Evolutionary conservation across 257 asterid species (phyloP), one percentile per base, ranked within the genome.

Genomic region (Solanum bukasovii): DNA sequence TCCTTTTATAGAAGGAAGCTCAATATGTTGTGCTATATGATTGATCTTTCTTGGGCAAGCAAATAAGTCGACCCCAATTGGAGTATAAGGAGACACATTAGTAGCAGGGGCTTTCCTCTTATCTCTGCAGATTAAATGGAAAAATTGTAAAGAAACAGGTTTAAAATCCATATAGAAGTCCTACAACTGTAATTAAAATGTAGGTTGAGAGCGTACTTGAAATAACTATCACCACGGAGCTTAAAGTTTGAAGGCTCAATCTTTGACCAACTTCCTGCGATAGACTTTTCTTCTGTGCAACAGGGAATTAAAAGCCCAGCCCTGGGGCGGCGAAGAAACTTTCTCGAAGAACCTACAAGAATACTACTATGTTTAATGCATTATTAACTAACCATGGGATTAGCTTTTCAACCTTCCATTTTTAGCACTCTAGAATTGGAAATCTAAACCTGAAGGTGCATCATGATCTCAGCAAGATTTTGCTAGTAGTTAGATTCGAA

Each of bases 181-280:
- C 67, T 46, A 72, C 14, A 40, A 67, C 87, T 12, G 67, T 44
- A 79, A 61, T 37, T 49, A 34, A 61, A 68, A 37, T 44, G 83
- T 42, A 74, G 18, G 84, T 72, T 33, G 61, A 34, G 46, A 68
- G 72, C 94, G 16, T 93, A 95, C 98, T 93, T 95, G 31, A 94
- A 94, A 93, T 68, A 95, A 92, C 89, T 94, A 13, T 93, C 98
- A 40, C 94, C 98, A 52, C 97, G 98, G 68, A 95, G 96, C 90
- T 93, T 94, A 87, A 95, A 95, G n/a, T 87, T 88, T 7, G 97
- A 94, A 73, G 98, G 98, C 56, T 92, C 91, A 59, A 94, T 92
- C 74, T 83, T 87, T 38, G 98, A 94, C 98, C 98, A 95, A 68
- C 94, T 93, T 87, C 96, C 95, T 29, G 94, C 72, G 82, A 88